A percentile compares a stretch with the other conserved stretches of the same genome.
Conservation (phyloP, 495 filamentous ascomycete species). For the Trichoderma virens region DNA sequence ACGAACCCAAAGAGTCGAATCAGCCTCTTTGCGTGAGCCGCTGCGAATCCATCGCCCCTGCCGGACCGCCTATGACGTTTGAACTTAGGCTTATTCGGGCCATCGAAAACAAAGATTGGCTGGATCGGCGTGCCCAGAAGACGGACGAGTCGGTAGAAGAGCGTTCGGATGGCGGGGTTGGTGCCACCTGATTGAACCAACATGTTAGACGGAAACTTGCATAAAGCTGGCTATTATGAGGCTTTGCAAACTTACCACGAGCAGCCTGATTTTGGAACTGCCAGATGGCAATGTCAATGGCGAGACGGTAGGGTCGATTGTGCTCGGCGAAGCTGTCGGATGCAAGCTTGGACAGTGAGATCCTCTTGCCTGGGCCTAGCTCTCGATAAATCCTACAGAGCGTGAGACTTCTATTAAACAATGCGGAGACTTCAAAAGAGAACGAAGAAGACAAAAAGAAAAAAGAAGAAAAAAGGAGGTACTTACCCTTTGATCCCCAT, state of each 20-base stretch:
- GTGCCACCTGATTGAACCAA: constrained; percentile 52
- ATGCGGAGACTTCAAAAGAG: not conserved
- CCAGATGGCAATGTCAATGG: constrained; percentile 96
- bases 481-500: constrained; percentile 59
- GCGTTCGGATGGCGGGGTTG: constrained; percentile 84
- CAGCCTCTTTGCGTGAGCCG: constrained; percentile 66
- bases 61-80: constrained; percentile 70
- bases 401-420: not conserved
- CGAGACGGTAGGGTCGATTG: constrained; percentile 70
- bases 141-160: constrained; percentile 86
- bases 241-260: constrained; percentile 39
- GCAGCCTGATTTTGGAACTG: constrained; percentile 87
- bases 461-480: not conserved
- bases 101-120: constrained; percentile 94
- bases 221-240: not conserved
- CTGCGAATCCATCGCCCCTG: constrained; percentile 37
- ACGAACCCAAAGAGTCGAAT: constrained; percentile 81
- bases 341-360: constrained; percentile 78
- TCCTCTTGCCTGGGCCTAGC: constrained; percentile 71
- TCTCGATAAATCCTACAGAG: constrained; percentile 71
- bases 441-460: not conserved
- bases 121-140: constrained; percentile 73
- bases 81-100: constrained; percentile 79
- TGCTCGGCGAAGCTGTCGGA: constrained; percentile 63
- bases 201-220: not conserved